phyloP scores from a whole-genome alignment of 768 basidiomycete species.

The Psilocybe cyanescens region DNA sequence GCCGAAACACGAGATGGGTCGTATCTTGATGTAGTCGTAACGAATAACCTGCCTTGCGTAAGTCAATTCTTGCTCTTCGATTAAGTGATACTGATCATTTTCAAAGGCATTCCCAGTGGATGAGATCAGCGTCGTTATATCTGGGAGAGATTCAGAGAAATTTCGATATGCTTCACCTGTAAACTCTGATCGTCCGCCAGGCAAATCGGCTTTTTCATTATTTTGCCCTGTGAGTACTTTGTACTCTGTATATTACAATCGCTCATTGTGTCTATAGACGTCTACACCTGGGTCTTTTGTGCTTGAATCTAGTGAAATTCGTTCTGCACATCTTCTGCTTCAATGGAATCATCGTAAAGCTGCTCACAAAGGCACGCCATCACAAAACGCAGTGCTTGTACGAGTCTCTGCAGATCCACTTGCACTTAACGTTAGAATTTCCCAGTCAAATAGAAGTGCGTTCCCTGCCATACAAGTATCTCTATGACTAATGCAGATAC shows the following conservation, averaged over 20 bases:
- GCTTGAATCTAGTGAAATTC: slow-evolving; percentile 70
- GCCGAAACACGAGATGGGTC: slow-evolving; percentile 71
- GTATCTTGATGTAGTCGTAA: slow-evolving; percentile 59
- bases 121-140: slow-evolving; percentile 61
- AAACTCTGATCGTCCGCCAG: slow-evolving; percentile 52
- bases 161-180: slow-evolving; percentile 54
- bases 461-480: neutral
- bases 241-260: neutral
- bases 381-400: slow-evolving; percentile 44
- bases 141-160: slow-evolving; percentile 65
- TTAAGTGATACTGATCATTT: slow-evolving; percentile 9
- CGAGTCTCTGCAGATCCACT: slow-evolving; percentile 64
- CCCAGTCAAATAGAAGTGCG: slow-evolving; percentile 56
- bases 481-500: slow-evolving; percentile 1
- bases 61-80: slow-evolving; percentile 29
- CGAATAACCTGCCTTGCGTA: slow-evolving; percentile 79
- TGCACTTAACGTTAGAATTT: slow-evolving; percentile 66
- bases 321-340: slow-evolving; percentile 64
- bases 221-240: slow-evolving; percentile 69
- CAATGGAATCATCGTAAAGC: slow-evolving; percentile 61
- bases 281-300: slow-evolving; percentile 70
- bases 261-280: slow-evolving; percentile 47
- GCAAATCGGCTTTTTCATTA: slow-evolving; percentile 58
- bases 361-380: slow-evolving; percentile 30
- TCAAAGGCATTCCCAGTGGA: slow-evolving; percentile 63